Percentiles rank a stretch among this genome's conserved stretches.
Evolutionary conservation across 2,329 filamentous ascomycete genomes (phyloP).

Genomic region (Paracoccidioides lutzii): DNA sequence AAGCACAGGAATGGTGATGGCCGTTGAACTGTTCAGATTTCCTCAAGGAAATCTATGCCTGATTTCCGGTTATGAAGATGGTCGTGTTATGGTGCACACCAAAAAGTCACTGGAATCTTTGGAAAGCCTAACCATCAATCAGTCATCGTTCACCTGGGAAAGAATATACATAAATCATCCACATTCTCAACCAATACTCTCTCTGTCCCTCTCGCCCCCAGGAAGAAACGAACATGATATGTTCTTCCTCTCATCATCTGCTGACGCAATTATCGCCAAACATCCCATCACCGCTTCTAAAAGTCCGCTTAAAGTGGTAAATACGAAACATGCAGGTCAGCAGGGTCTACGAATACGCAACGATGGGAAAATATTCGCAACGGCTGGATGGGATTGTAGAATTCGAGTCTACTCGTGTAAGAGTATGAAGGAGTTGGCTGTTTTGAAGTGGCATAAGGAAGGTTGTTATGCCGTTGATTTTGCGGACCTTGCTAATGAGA

Average conservation of each 20-base stretch:
- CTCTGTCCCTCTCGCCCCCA: constrained; percentile 44
- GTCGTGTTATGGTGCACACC: constrained; percentile 54
- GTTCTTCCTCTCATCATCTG: constrained; percentile 66
- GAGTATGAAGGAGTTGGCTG: constrained; percentile 74
- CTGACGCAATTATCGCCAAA: constrained; percentile 65
- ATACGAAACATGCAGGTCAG: constrained; percentile 84
- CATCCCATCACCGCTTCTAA: constrained; percentile 47
- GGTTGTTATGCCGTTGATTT: constrained; percentile 77
- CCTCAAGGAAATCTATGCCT: constrained; percentile 42
- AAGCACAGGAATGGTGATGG: constrained; percentile 70
- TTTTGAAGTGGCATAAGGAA: constrained; percentile 86
- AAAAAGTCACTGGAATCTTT: constrained; percentile 31
- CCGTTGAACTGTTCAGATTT: constrained; percentile 49
- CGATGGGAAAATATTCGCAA: constrained; percentile 74
- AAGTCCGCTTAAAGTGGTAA: constrained; percentile 40
- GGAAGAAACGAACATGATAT: constrained; percentile 21
- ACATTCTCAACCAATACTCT: constrained; percentile 72
- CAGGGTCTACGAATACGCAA: constrained; percentile 65
- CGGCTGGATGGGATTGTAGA: constrained; percentile 81
- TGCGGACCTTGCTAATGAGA: constrained; percentile 24
- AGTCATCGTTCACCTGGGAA: constrained; percentile 34
- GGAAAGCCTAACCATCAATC: constrained; percentile 16
- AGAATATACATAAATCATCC: constrained; percentile 51
- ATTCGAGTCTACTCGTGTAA: constrained; percentile 69
- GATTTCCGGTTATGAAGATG: constrained; percentile 74